These are phyloP conservation scores for Coemansia sp. DNA, from an alignment of 192 early-diverging fungal species.

Conservation along the genomic window DNA sequence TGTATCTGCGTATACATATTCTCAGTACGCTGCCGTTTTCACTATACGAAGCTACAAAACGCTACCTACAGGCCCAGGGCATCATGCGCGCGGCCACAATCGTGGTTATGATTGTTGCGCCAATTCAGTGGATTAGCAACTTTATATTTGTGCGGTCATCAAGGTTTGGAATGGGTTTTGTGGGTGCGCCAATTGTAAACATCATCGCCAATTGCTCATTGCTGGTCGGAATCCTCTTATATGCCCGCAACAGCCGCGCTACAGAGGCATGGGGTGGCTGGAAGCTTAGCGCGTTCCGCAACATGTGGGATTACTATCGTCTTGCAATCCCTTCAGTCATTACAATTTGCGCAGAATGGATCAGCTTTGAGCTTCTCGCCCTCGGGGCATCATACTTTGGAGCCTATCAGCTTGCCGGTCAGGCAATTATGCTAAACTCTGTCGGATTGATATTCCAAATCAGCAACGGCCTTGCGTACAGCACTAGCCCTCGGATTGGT, in stretches of 20 bases:
- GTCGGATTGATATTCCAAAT: constrained; percentile 66
- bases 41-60: constrained; percentile 75
- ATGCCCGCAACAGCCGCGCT: constrained; percentile 61
- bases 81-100: constrained; percentile 77
- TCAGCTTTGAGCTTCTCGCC: constrained; percentile 71
- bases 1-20: constrained; percentile 65
- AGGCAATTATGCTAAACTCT: constrained; percentile 63
- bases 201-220: constrained; percentile 70
- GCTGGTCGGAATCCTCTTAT: constrained; percentile 61
- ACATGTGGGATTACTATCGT: constrained; percentile 59
- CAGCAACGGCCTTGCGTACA: constrained; percentile 73
- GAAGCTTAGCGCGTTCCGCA: constrained; percentile 63
- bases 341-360: constrained; percentile 80
- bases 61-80: constrained; percentile 82
- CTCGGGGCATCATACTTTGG: constrained; percentile 76
- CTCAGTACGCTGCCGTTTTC: constrained; percentile 71
- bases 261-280: constrained; percentile 82
- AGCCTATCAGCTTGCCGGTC: constrained; percentile 69
- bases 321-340: constrained; percentile 77
- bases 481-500: constrained; percentile 74
- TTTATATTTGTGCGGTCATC: constrained; percentile 72
- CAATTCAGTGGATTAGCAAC: constrained; percentile 71
- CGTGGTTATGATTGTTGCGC: constrained; percentile 65
- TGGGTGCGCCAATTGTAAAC: constrained; percentile 78
- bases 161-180: constrained; percentile 65